Percentiles rank a stretch among this genome's conserved stretches.
These are phyloP conservation scores for Circinella minor DNA, from an alignment of 371 early-diverging fungal species.

Conservation along the genomic window DNA sequence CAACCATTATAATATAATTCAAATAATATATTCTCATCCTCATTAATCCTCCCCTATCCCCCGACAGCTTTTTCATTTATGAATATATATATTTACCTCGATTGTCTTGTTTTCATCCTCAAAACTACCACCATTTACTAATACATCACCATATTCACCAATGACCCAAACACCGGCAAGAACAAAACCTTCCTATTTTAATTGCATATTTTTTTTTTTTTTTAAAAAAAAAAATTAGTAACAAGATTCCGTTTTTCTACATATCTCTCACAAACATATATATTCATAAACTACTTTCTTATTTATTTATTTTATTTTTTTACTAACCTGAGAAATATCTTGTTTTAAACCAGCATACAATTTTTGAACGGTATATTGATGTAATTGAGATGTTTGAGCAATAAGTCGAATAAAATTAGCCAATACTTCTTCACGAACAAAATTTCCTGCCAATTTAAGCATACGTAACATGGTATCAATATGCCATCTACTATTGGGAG, in stretches of 20 bases:
- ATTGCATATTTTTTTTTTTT: too few relatives aligned
- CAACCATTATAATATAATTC: too few relatives aligned
- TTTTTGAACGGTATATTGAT: conserved; percentile 87
- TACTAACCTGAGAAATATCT: conserved; percentile 71
- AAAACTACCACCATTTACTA: conserved; percentile 68
- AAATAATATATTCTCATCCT: too few relatives aligned
- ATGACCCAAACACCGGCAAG: conserved; percentile 92
- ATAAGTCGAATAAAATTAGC: conserved; percentile 73
- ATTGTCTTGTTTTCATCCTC: conserved; percentile 72
- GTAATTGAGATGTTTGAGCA: conserved; percentile 77
- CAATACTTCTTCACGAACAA: conserved; percentile 76
- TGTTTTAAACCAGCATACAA: conserved; percentile 81
- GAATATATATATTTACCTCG: conserved; percentile 42
- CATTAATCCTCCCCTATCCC: too few relatives aligned
- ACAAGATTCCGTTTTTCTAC: too few relatives aligned
- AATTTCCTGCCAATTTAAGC: conserved; percentile 78
- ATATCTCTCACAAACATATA: too few relatives aligned
- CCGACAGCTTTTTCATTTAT: too few relatives aligned
- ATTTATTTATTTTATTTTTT: background rate
- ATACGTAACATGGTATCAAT: conserved; percentile 94
- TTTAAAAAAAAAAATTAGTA: too few relatives aligned
- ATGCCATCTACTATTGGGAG: conserved; percentile 95
- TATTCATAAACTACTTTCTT: conserved; percentile 15
- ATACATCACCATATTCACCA: conserved; percentile 95
- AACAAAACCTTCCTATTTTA: conserved; percentile 82